Base-by-base conservation (phyloP, 768 basidiomycete genomes). In the Phylloporus arenicola region DNA sequence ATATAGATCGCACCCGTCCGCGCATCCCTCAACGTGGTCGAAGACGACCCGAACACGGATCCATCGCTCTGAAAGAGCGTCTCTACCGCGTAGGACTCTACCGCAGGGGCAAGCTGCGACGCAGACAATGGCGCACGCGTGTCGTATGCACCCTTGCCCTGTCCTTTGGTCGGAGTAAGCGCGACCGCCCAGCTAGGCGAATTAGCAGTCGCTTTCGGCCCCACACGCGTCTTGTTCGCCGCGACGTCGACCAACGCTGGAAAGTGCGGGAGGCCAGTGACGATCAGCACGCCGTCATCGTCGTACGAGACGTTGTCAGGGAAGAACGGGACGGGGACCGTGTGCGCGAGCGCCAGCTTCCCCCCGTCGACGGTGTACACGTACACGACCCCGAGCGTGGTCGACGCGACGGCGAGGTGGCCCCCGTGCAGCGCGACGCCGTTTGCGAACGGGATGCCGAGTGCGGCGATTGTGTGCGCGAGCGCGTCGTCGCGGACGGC, bases 21-120 rank as follows among this genome's bases (percentile, higher is more conserved):
- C 0, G 72, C 64, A 61, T 86, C 84, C 31, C 72, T 62, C 54
- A 86, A 50, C 1, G 71, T 77, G 8, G 82, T 82, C 8, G 74
- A 68, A 14, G 81, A 79, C 2, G 75, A 68, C 13, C 75, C 72
- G 57, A 84, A 84, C 6, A 75, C 75, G 4, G 73, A 70, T n/a
- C 86, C 86, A 53, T 82, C 72, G 57, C 86, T 88, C 68, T 85
- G 86, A 68, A 85, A 88, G n/a, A 88, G 54, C 0, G 86, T 86
- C 58, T 75, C 71, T 27, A 86, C 48, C 30, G 73, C 71, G 57
- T 76, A 70, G 2, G 68, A 68, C 10, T 53, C 54, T 24, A 69
- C 61, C 14, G 61, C 57, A 1, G 72, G 61, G 1, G 76, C 72
- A 41, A 76, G 73, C 40, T 60, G 62, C 48, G 63, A 71, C 31